A percentile compares a stretch with the other conserved stretches of the same genome.
Conservation (phyloP, 352 stramenopile species). For the Pythium phragmitis region DNA sequence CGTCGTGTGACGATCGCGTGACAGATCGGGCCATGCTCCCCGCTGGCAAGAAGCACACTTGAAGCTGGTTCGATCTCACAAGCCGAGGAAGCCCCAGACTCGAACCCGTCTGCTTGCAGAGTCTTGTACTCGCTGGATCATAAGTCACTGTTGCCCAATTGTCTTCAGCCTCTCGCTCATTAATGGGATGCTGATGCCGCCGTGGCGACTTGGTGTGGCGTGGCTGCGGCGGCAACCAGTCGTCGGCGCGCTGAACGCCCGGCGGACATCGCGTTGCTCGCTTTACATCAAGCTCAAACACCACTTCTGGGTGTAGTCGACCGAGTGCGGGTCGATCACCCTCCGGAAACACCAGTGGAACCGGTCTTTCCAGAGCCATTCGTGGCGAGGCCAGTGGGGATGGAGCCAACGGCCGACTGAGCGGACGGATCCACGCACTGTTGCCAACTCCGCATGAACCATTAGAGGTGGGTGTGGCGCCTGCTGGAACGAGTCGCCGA, state of each 20-base stretch:
- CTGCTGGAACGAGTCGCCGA: neutral
- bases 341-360: too few species aligned
- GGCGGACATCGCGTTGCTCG: constrained; percentile 15
- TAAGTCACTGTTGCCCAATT: neutral
- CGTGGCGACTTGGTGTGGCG: neutral
- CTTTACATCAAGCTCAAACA: constrained; percentile 23
- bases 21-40: neutral
- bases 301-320: constrained; percentile 11
- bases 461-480: neutral
- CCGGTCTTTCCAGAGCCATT: neutral
- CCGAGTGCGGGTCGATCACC: constrained; percentile 3
- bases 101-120: neutral
- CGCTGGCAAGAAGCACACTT: constrained; percentile 22
- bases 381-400: constrained; percentile 4
- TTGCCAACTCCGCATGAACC: neutral
- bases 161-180: constrained; percentile 4
- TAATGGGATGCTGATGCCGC: neutral
- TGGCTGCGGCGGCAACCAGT: constrained; percentile 15
- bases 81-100: constrained; percentile 1
- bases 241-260: constrained; percentile 23
- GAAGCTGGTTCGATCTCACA: constrained; percentile 7
- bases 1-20: neutral
- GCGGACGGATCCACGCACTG: neutral
- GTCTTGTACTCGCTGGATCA: neutral
- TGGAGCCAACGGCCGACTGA: constrained; percentile 8